Conservation (phyloP, 2,329 filamentous ascomycete species). For the Nannizziopsis arthrosporioides region DNA sequence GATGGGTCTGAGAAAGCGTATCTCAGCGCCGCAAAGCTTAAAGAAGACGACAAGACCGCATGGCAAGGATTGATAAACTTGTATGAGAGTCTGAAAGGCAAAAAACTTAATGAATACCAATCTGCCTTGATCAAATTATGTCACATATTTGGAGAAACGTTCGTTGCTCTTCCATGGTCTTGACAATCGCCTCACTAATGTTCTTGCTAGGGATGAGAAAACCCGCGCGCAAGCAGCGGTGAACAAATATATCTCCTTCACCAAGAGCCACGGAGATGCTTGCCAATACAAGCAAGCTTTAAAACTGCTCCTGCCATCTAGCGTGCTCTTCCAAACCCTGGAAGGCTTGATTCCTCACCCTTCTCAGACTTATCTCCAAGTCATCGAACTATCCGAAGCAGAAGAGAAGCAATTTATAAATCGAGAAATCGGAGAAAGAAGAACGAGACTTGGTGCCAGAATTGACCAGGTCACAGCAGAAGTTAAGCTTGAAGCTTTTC, state of each 20-base stretch:
- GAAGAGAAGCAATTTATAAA: conserved; percentile 87
- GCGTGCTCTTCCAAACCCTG: conserved; percentile 66
- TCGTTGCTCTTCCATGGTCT: conserved; percentile 24
- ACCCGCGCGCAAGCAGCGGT: conserved; percentile 52
- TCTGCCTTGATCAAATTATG: conserved; percentile 62
- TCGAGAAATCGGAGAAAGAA: conserved; percentile 73
- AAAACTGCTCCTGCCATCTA: conserved; percentile 64
- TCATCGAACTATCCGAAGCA: conserved; percentile 71
- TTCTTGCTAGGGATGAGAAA: conserved; percentile 42
- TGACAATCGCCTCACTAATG: conserved; percentile 4
- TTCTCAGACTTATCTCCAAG: conserved; percentile 63
- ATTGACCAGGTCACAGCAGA: conserved; percentile 73
- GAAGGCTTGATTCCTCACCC: conserved; percentile 76
- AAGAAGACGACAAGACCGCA: conserved; percentile 64
- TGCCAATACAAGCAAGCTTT: conserved; percentile 66
- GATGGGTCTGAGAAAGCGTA: conserved; percentile 70
- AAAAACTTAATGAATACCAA: conserved; percentile 62
- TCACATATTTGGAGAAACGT: conserved; percentile 56
- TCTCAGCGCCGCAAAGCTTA: conserved; percentile 56
- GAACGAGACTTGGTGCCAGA: conserved; percentile 74
- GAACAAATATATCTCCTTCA: conserved; percentile 67
- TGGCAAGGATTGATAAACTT: conserved; percentile 84
- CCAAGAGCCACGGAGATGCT: conserved; percentile 58
- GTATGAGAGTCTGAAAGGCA: conserved; percentile 63
- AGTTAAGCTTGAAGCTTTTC: conserved; percentile 75